These are phyloP conservation scores for Quercus tomentella DNA, from an alignment of 331 rosid genomes.

Conservation along the genomic window DNA sequence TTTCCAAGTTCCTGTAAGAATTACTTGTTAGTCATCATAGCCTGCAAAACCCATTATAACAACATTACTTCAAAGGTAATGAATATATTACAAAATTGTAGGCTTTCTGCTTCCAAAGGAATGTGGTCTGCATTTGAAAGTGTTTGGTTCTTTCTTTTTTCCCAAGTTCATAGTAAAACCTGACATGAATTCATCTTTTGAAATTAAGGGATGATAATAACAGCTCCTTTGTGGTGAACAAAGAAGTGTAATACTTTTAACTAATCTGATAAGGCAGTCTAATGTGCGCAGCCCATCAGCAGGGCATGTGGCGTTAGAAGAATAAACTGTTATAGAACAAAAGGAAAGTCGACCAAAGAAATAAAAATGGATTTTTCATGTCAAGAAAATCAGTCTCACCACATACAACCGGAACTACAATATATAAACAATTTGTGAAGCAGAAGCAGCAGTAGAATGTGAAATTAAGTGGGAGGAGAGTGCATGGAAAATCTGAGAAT, in stretches of 20 bases:
- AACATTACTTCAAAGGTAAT: not conserved
- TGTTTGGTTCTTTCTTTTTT: not conserved
- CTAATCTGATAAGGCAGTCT: not conserved
- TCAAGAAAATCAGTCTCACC: not conserved
- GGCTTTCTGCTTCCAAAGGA: not conserved
- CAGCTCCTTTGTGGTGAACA: no score
- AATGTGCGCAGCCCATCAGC: not conserved
- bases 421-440: not conserved
- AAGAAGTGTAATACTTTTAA: not conserved
- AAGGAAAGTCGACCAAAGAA: not conserved
- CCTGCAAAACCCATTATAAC: not conserved
- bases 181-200: not conserved
- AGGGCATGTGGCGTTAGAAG: not conserved
- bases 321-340: not conserved
- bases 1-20: not conserved
- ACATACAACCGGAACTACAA: not conserved
- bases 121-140: not conserved
- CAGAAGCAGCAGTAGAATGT: not conserved
- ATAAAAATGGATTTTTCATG: not conserved
- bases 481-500: no score
- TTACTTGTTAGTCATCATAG: not conserved
- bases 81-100: not conserved
- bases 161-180: not conserved
- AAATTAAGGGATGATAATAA: not conserved
- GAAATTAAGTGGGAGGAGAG: no score